phyloP scores from a whole-genome alignment of 306 rosid species.

The Gleditsia sinensis region DNA sequence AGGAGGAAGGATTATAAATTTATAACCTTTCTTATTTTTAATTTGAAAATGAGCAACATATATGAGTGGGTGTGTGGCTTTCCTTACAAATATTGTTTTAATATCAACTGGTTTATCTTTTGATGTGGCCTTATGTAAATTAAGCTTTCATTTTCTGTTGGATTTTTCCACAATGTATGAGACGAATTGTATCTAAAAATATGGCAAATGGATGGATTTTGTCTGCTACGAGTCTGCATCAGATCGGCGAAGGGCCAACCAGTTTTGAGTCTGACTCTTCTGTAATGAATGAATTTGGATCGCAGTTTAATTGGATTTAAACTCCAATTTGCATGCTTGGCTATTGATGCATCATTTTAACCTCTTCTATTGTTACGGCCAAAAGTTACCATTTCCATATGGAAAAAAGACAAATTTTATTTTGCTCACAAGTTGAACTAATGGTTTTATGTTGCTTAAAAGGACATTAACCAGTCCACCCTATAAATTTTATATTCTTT shows the following conservation, averaged over 20 bases:
- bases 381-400: not conserved
- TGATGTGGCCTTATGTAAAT: slow-evolving; percentile 37
- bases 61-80: slow-evolving; percentile 50
- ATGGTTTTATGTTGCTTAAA: slow-evolving; percentile 17
- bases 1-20: slow-evolving; percentile 55
- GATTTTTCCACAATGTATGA: slow-evolving; percentile 38
- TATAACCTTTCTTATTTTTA: slow-evolving; percentile 31
- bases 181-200: slow-evolving; percentile 39
- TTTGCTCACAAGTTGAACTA: not conserved
- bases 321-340: slow-evolving; percentile 7
- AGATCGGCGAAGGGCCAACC: too few species aligned
- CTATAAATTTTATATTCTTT: not conserved
- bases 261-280: too few species aligned
- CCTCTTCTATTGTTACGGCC: slow-evolving; percentile 13
- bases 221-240: slow-evolving; percentile 57
- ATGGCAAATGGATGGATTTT: slow-evolving; percentile 35
- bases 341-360: slow-evolving; percentile 36
- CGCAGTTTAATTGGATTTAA: slow-evolving; percentile 32
- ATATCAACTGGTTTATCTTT: slow-evolving; percentile 38
- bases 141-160: slow-evolving; percentile 50
- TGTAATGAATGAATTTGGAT: slow-evolving; percentile 37
- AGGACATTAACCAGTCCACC: not conserved
- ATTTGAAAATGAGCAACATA: slow-evolving; percentile 50
- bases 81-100: slow-evolving; percentile 39
- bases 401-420: slow-evolving; percentile 22